phyloP scores from a whole-genome alignment of 2,329 filamentous ascomycete species.

The Aspergillus sp. region DNA sequence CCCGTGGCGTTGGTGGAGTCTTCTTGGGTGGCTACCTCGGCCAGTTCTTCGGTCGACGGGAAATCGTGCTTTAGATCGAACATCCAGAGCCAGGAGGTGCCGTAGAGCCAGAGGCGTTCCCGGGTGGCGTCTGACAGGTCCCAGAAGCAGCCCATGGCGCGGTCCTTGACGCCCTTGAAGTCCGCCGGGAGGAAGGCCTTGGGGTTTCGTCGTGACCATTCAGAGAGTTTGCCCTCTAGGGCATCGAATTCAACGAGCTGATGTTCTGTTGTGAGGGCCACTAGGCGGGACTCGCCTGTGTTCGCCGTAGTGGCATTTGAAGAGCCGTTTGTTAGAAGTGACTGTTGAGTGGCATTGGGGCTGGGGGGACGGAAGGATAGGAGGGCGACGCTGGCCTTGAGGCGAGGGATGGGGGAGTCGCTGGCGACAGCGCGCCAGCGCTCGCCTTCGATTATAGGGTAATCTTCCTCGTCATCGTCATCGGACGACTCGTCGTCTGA shows the following conservation, averaged over 20 bases:
- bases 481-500: conserved; percentile 55
- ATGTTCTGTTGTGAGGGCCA: conserved; percentile 67
- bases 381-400: conserved; percentile 67
- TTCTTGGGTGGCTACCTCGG: conserved; percentile 28
- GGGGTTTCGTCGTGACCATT: conserved; percentile 86
- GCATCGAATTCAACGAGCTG: conserved; percentile 80
- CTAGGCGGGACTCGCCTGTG: conserved; percentile 57
- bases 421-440: conserved; percentile 77
- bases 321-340: conserved; percentile 49
- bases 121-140: conserved; percentile 59
- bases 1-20: conserved; percentile 29
- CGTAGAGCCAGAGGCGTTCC: conserved; percentile 85
- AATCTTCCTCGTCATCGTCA: conserved; percentile 50
- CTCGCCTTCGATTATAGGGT: conserved; percentile 60
- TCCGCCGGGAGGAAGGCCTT: conserved; percentile 73
- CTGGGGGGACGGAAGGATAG: conserved; percentile 67
- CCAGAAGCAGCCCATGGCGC: conserved; percentile 85
- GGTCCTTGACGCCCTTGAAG: conserved; percentile 75
- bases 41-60: conserved; percentile 39
- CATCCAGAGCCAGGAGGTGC: conserved; percentile 87
- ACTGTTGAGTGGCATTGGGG: conserved; percentile 24
- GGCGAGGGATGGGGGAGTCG: conserved; percentile 69
- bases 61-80: conserved; percentile 80
- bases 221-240: conserved; percentile 73
- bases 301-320: conserved; percentile 35